Base-by-base conservation (phyloP, 371 early-diverging fungal species). In the Lichtheimia ornata region DNA sequence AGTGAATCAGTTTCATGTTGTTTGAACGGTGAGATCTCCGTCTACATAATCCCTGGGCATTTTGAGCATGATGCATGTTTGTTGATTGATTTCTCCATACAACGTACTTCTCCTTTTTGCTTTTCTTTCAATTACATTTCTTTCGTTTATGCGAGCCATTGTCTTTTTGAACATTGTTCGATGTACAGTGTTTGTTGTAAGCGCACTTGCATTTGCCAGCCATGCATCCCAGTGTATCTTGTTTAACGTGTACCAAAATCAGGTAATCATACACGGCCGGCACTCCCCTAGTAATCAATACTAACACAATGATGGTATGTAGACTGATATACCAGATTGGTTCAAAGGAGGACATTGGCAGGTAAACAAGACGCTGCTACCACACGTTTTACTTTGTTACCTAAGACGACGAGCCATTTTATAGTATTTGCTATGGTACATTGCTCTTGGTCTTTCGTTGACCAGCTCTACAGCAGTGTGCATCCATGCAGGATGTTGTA, bases 311-410 rank as follows among this genome's bases (percentile, higher is more conserved):
- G 24, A 13, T 17, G 24, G 7, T 61, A 3, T 43, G 17, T 47
- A 72, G 76, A 65, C 69, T 41, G 17, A 49, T 1, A 69, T 76
- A 58, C 69, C 63, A 22, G 57, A 63, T 24, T 76, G 76, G 76
- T 59, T 76, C 7, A 53, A 47, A 40, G 67, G 67, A 25, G 69
- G 76, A 1, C 76, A 76, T 49, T 76, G 76, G 76, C 71, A 72
- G 66, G 76, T 72, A 72, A 54, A 41, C 6, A 13, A 18, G 0
- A 15, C 0, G 13, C 7, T 24, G 41, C 11, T 24, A 6, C 20
- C 41, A 9, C 4, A n/a, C 43, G 17, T n/a, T 24, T 25, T 15
- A 42, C 30, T n/a, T 43, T 15, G 9, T 53, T 41, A 5, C 17
- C 50, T 25, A 20, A 17, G 35, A 17, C 12, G 40, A 17, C 27